Evolutionary conservation across 2,329 filamentous ascomycete species (phyloP).

Genomic region (Curvularia spicifera): DNA sequence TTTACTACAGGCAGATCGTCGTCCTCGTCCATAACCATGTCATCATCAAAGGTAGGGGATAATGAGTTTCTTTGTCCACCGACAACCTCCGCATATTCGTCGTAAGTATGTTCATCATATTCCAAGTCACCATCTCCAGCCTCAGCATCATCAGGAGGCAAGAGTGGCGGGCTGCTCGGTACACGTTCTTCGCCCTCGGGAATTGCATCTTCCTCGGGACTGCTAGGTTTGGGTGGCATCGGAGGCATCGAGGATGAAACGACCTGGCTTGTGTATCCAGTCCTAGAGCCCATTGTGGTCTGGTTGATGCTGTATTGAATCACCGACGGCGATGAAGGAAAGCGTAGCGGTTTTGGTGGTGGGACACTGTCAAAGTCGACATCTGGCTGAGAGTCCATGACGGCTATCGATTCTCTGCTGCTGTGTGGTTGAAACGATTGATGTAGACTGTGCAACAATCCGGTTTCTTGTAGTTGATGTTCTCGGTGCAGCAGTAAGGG

Average conservation of each 20-base stretch:
- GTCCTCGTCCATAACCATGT: slow-evolving; percentile 29
- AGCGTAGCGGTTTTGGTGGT: slow-evolving; percentile 36
- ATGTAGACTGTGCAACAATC: slow-evolving; percentile 27
- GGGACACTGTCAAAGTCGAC: slow-evolving; percentile 34
- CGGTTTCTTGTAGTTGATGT: slow-evolving; percentile 24
- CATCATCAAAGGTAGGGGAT: slow-evolving; percentile 19
- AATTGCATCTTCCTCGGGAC: slow-evolving; percentile 21
- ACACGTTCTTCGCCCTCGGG: slow-evolving; percentile 39
- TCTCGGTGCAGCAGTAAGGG: slow-evolving; percentile 32
- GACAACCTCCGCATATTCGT: slow-evolving; percentile 24
- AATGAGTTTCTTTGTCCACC: slow-evolving; percentile 14
- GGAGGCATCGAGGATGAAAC: slow-evolving; percentile 41
- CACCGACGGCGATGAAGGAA: slow-evolving; percentile 48
- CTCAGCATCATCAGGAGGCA: slow-evolving; percentile 25
- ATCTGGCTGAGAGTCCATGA: slow-evolving; percentile 56
- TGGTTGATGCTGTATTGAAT: slow-evolving; percentile 48
- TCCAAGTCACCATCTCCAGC: slow-evolving; percentile 34
- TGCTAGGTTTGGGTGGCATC: slow-evolving; percentile 38
- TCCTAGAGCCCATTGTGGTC: slow-evolving; percentile 40
- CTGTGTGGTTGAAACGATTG: slow-evolving; percentile 26
- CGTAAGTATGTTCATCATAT: slow-evolving; percentile 36
- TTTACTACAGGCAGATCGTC: slow-evolving; percentile 32
- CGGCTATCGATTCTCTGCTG: slow-evolving; percentile 48
- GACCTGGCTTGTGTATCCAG: slow-evolving; percentile 41
- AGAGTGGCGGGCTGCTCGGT: slow-evolving; percentile 47